Base-by-base conservation (phyloP, 2,329 filamentous ascomycete genomes). In the Ophiosphaerella korrae region DNA sequence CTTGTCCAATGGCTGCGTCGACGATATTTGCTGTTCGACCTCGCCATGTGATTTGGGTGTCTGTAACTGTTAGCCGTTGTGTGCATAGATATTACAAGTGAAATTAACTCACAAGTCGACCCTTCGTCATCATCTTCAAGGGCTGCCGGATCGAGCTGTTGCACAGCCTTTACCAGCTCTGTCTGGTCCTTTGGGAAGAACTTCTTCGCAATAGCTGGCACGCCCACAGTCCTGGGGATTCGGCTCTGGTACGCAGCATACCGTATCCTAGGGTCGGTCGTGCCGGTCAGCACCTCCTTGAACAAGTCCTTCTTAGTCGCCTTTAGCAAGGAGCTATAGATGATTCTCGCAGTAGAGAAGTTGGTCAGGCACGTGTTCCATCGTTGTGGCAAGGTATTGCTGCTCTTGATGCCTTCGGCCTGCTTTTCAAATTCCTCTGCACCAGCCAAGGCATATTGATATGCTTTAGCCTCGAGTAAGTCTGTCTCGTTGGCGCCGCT, bases 241-340 rank as follows among this genome's bases (percentile, higher is more conserved):
- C 93, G 89, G 70, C 92, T 82, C 74, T 96, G 92, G 72, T 97
- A 97, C 14, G 94, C 92, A 32, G 92, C 92, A 73, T 95, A 97
- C 57, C 93, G 88, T 65, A 99, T 90, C 55, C 92, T 96, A 2
- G 92, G 92, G 70, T 99, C 94, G 55, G 96, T 87, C 4, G 89
- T 95, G 64, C 89, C 87, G 41, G 88, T 85, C 50, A 99, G 78
- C 21, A 97, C 81, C 54, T 97, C 93, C 69, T 89, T 92, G 80
- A 90, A 94, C 32, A 89, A 79, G 51, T 96, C 93, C 54, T 85
- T 87, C 69, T 86, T 88, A 55, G 77, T 84, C 55, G 83, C 79
- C 24, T 82, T 80, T 14, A 86, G 81, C 37, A 99, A 79, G 0
- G 89, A 86, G 53, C 83, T 87, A 77, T 97, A 99, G 63, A 96